A percentile compares a stretch with the other conserved stretches of the same genome.
Evolutionary conservation across 2,329 filamentous ascomycete species (phyloP).

Genomic region (Fusarium sublunatum): DNA sequence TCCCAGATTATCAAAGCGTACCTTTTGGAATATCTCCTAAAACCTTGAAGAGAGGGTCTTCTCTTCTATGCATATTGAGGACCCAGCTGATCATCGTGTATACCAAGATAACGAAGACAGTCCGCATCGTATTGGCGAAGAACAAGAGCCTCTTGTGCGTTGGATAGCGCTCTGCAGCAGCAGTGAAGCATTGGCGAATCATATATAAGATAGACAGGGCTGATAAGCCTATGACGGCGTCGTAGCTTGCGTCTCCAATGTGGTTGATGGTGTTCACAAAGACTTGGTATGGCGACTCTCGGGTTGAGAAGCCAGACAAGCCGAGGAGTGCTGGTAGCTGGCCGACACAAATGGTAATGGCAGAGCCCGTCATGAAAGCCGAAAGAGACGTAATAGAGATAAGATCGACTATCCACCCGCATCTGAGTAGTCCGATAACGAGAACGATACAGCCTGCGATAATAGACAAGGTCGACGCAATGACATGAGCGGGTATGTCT

Average conservation of each 20-base stretch:
- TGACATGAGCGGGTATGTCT: constrained; percentile 68
- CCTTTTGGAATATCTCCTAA: constrained; percentile 81
- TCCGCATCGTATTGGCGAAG: constrained; percentile 90
- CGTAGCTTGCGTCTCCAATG: constrained; percentile 73
- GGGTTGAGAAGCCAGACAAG: constrained; percentile 77
- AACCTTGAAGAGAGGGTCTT: constrained; percentile 77
- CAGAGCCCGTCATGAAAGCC: constrained; percentile 97
- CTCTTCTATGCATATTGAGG: constrained; percentile 75
- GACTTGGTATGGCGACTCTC: constrained; percentile 82
- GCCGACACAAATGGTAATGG: constrained; percentile 86
- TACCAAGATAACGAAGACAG: constrained; percentile 88
- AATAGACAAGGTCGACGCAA: constrained; percentile 83
- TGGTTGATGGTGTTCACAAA: constrained; percentile 85
- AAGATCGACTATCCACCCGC: constrained; percentile 92
- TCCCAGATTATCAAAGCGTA: constrained; percentile 27
- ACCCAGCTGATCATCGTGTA: constrained; percentile 93
- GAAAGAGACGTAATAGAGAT: constrained; percentile 91
- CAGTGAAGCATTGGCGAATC: constrained; percentile 74
- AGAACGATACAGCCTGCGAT: constrained; percentile 82
- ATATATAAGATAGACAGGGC: constrained; percentile 81
- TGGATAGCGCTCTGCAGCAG: constrained; percentile 75
- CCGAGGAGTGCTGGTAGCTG: constrained; percentile 88
- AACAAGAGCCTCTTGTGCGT: constrained; percentile 80
- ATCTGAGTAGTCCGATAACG: constrained; percentile 80
- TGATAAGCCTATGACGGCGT: constrained; percentile 89